Evolutionary conservation across 2,329 filamentous ascomycete genomes (phyloP), one percentile per base, ranked within the genome.

Genomic region (Ophiosphaerella herpotricha): DNA sequence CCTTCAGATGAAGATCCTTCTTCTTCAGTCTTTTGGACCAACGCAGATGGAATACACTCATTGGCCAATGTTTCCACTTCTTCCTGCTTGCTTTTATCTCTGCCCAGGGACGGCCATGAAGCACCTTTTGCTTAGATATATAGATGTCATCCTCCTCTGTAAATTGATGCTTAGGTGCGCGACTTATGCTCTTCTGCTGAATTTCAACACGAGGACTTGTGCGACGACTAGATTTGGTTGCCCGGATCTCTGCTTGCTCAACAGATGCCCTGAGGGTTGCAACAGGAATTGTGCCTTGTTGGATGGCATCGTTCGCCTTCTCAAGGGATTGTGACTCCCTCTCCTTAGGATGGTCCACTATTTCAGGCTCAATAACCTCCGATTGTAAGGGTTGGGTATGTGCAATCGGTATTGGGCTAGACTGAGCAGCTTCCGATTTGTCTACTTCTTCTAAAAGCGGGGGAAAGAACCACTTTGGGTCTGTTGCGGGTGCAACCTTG

Each of bases 81-180:
- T 46, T 21, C 38, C 50, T 55, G 33, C 63, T 58, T 2, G 42
- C 55, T 13, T 52, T 56, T 21, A 67, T 66, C 9, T 54, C 60
- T 11, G 43, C 32, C 60, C 66, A 74, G 0, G 67, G 48, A 1
- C 60, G 45, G 24, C 67, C 60, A 7, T 68, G 50, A 2, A 65
- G 46, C 34, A 57, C 45, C 35, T 53, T 71, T 13, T 63, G 58
- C 46, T 67, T 58, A n/a, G 71, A 60, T n/a, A 76, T 65, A 21
- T 74, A 65, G 24, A 66, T 50, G 32, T 74, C 64, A 16, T 75
- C 70, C 36, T 70, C 67, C 32, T 60, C 50, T 6, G 55, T 68
- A 42, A 73, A 75, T 7, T 29, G 9, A n/a, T 62, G 66, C 34
- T 48, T 59, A 8, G 9, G 35, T 1, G 11, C 11, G 1, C 8